Evolutionary conservation across 768 basidiomycete genomes (phyloP).

Genomic region (Wakefieldia striispora): DNA sequence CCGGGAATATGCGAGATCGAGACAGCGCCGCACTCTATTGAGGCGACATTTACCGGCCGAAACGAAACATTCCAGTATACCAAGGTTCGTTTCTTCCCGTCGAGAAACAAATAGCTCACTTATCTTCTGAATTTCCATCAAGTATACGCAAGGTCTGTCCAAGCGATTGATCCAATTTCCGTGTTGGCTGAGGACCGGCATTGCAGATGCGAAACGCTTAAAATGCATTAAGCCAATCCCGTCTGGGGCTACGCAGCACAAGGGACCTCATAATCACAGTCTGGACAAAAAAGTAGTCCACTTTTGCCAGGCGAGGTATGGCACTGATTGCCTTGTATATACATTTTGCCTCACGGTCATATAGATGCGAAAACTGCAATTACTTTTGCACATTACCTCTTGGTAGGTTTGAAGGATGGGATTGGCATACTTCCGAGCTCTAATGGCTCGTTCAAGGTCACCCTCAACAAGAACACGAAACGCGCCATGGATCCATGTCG

Average conservation of each 20-base stretch:
- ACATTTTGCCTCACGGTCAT: neutral
- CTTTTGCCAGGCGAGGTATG: slow-evolving; percentile 51
- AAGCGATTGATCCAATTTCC: neutral
- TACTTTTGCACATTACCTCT: slow-evolving; percentile 59
- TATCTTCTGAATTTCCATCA: neutral
- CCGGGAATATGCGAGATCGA: slow-evolving; percentile 59
- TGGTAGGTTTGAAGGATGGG: slow-evolving; percentile 33
- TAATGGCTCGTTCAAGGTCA: slow-evolving; percentile 40
- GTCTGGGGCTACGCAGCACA: slow-evolving; percentile 41
- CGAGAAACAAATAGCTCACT: too few species aligned
- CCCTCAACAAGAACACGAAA: slow-evolving; percentile 59
- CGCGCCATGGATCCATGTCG: slow-evolving; percentile 63
- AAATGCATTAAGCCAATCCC: slow-evolving; percentile 50
- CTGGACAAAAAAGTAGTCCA: slow-evolving; percentile 46
- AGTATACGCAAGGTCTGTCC: slow-evolving; percentile 54
- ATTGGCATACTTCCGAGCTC: neutral
- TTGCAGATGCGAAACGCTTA: slow-evolving; percentile 47
- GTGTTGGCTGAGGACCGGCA: neutral
- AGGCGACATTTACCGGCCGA: slow-evolving; percentile 58
- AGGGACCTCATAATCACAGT: slow-evolving; percentile 49
- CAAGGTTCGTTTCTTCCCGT: slow-evolving; percentile 40
- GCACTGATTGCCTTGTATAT: neutral
- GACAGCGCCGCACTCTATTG: slow-evolving; percentile 55
- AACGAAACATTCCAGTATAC: slow-evolving; percentile 66
- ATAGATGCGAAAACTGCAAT: slow-evolving; percentile 52